Conservation (phyloP, 2,329 filamentous ascomycete species). For the Hypoxylon sp. region DNA sequence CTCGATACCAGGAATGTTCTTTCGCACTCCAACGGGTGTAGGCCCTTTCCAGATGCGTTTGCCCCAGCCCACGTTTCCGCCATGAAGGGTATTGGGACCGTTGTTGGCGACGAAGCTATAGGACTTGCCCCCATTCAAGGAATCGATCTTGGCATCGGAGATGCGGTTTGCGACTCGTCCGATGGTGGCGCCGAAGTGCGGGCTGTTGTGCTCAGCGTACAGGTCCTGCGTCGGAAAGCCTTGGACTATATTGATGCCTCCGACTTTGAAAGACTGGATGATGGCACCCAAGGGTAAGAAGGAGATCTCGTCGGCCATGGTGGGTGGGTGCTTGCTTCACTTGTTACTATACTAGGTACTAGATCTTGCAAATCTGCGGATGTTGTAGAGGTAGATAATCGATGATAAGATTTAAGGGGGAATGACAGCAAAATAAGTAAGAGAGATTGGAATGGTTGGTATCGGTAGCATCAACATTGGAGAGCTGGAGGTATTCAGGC, state of each 20-base stretch:
- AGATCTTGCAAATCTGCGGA: too few relatives aligned
- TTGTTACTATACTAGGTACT: too few relatives aligned
- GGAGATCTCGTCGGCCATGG: conserved; percentile 56
- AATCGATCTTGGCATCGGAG: conserved; percentile 72
- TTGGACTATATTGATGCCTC: conserved; percentile 85
- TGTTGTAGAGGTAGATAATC: too few relatives aligned
- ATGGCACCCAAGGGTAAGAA: conserved; percentile 82
- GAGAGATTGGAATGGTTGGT: conserved; percentile 6
- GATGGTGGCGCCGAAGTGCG: conserved; percentile 93
- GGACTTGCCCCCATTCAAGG: conserved; percentile 71
- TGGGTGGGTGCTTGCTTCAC: conserved; percentile 7
- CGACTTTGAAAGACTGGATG: conserved; percentile 82
- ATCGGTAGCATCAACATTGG: conserved; percentile 14
- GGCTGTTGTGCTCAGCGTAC: conserved; percentile 77
- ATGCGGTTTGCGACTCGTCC: conserved; percentile 87
- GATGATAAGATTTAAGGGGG: conserved; percentile 14
- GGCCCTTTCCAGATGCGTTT: conserved; percentile 82
- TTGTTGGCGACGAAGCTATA: conserved; percentile 81
- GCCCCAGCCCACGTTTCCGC: conserved; percentile 79
- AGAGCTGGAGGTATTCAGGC: conserved; percentile 34
- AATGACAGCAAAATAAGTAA: conserved; percentile 24
- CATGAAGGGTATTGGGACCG: conserved; percentile 78
- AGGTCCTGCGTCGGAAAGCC: conserved; percentile 79
- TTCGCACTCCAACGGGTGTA: conserved; percentile 60
- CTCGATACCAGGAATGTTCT: conserved; percentile 58